Evolutionary conservation across 2,329 filamentous ascomycete genomes (phyloP).

Genomic region (Macrophomina tecta): DNA sequence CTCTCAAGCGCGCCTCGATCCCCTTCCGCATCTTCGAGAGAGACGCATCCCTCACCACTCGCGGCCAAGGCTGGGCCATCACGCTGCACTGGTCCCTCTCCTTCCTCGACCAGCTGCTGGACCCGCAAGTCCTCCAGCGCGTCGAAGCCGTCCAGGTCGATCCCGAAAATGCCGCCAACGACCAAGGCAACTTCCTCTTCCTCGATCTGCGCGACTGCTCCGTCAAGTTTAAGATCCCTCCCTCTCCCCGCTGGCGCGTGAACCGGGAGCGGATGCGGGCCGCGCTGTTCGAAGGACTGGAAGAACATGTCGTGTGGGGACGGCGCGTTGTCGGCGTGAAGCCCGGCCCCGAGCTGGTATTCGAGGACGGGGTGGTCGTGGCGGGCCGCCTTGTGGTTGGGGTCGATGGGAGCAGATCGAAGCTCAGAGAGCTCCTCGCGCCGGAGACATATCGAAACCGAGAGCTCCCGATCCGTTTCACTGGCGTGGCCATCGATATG

Average conservation of each 20-base stretch:
- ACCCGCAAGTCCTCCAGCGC: slow-evolving; percentile 13
- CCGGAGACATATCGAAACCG: slow-evolving; percentile 37
- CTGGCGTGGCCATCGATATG: slow-evolving; percentile 48
- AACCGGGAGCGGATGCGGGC: slow-evolving; percentile 27
- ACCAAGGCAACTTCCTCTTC: slow-evolving; percentile 50
- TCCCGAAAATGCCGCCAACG: slow-evolving; percentile 30
- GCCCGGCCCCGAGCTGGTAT: slow-evolving; percentile 21
- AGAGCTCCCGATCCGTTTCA: slow-evolving; percentile 47
- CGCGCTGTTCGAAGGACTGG: slow-evolving; percentile 24
- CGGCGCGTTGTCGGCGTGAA: slow-evolving; percentile 27
- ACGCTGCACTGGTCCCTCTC: slow-evolving; percentile 31
- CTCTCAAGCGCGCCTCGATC: slow-evolving; percentile 34
- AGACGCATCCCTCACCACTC: slow-evolving; percentile 30
- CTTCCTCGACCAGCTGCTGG: slow-evolving; percentile 27
- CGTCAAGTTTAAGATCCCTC: slow-evolving; percentile 48
- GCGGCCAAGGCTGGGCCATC: slow-evolving; percentile 35
- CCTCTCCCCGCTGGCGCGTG: slow-evolving; percentile 45
- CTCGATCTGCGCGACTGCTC: slow-evolving; percentile 49
- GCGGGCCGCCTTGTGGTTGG: slow-evolving; percentile 41
- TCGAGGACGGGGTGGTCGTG: slow-evolving; percentile 28
- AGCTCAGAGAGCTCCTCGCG: slow-evolving; percentile 44
- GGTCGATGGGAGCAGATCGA: slow-evolving; percentile 50
- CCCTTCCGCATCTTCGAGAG: slow-evolving; percentile 36
- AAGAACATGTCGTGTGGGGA: slow-evolving; percentile 24
- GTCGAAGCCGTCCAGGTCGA: slow-evolving; percentile 31